Conservation (phyloP, 805 yeast species). For the Hanseniaspora vineae region DNA sequence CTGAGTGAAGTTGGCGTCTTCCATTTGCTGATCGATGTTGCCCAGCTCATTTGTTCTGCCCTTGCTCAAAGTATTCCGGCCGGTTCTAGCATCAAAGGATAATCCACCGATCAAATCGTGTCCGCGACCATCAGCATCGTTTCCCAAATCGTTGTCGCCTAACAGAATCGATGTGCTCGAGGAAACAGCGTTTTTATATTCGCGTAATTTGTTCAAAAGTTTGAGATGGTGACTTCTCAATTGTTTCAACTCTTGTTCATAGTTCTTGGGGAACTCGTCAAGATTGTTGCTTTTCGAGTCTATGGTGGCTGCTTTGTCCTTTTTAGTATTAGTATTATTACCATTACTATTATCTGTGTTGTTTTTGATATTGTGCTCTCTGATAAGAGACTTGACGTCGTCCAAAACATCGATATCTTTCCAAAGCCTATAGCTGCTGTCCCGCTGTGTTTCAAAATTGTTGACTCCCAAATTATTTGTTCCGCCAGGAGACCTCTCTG, state of each 20-base stretch:
- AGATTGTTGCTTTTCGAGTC: not conserved
- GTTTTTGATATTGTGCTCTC: constrained; percentile 18
- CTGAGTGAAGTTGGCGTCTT: no score
- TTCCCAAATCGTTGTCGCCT: constrained; percentile 2
- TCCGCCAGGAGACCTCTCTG: not conserved
- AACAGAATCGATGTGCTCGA: constrained; percentile 11
- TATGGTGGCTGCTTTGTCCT: constrained; percentile 23
- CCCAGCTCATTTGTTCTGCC: no score
- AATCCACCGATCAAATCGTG: no score
- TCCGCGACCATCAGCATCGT: not conserved
- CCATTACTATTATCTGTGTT: not conserved
- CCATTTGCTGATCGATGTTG: no score
- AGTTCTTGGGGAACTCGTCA: constrained; percentile 28
- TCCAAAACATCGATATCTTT: constrained; percentile 77
- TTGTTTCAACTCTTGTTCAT: constrained; percentile 27
- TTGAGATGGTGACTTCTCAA: constrained; percentile 45
- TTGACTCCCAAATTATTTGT: not conserved
- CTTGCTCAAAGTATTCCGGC: no score
- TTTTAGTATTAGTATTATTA: no score
- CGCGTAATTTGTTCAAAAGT: constrained; percentile 25
- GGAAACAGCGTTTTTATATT: constrained; percentile 11
- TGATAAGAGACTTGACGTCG: constrained; percentile 55
- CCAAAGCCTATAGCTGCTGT: constrained; percentile 54
- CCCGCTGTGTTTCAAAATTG: not conserved
- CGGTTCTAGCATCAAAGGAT: no score